Evolutionary conservation across 345 rosid species (phyloP).

Genomic region (Rhodamnia rubescens): DNA sequence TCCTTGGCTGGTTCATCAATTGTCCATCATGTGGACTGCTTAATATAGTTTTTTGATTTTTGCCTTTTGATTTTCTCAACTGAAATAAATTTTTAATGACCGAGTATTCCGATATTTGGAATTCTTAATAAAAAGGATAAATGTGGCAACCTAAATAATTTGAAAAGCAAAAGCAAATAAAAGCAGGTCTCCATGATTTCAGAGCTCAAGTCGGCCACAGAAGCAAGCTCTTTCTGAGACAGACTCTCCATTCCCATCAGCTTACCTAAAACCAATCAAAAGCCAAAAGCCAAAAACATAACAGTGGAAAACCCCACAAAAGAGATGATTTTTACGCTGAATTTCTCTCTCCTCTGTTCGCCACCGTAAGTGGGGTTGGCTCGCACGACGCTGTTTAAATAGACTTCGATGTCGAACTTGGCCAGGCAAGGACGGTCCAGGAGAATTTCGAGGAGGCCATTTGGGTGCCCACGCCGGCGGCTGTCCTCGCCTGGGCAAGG

Average conservation of each 20-base stretch:
- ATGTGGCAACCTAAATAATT: too few species aligned
- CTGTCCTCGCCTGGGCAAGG: too few species aligned
- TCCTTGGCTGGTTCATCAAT: too few species aligned
- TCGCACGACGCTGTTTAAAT: conserved; percentile 46
- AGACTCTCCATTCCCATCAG: too few species aligned
- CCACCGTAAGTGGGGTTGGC: conserved; percentile 80
- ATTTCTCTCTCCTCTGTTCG: neutral
- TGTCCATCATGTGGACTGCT: too few species aligned
- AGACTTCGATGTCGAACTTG: conserved; percentile 56
- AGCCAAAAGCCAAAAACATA: neutral
- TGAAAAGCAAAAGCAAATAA: too few species aligned
- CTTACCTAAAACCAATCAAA: neutral
- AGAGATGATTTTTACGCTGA: neutral
- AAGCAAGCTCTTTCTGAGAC: conserved; percentile 67
- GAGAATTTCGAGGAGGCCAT: conserved; percentile 47
- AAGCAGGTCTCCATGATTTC: conserved; percentile 65
- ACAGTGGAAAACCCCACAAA: neutral
- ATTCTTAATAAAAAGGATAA: too few species aligned
- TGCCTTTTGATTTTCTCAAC: too few species aligned
- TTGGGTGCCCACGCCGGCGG: neutral
- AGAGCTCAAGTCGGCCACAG: conserved; percentile 54
- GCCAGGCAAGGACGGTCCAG: conserved; percentile 60
- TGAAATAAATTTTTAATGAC: too few species aligned
- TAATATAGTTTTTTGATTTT: too few species aligned
- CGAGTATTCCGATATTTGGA: too few species aligned